Evolutionary conservation across 148 eudicot species (phyloP).

Genomic region (Nyssa sinensis): DNA sequence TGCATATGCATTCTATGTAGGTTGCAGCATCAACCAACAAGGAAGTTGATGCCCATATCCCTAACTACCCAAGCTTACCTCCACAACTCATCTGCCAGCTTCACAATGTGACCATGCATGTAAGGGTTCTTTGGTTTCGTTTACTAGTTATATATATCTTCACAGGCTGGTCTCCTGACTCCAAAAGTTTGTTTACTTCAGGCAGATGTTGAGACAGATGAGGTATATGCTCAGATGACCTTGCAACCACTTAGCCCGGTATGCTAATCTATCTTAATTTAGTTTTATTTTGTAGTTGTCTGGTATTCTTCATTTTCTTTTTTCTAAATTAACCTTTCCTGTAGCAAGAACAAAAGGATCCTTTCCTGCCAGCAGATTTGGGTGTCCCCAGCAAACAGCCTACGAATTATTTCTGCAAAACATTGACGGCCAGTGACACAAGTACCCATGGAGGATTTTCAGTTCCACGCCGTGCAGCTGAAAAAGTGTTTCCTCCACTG

Average conservation of each 20-base stretch:
- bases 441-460: conserved; percentile 60
- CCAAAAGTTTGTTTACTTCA: conserved; percentile 17
- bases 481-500: conserved; percentile 54
- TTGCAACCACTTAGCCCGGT: conserved; percentile 46
- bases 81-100: conserved; percentile 53
- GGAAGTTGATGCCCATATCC: conserved; percentile 48
- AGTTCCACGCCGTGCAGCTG: conserved; percentile 57
- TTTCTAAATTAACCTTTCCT: background rate
- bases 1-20: conserved; percentile 8
- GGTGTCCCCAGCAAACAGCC: conserved; percentile 52
- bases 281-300: background rate
- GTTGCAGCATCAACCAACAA: conserved; percentile 50
- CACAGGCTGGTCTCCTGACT: background rate
- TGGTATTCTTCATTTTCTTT: background rate
- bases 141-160: background rate
- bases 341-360: conserved; percentile 51
- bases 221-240: conserved; percentile 55
- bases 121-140: conserved; percentile 13
- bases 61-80: conserved; percentile 43
- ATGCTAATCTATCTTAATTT: background rate
- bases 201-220: conserved; percentile 53
- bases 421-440: conserved; percentile 52
- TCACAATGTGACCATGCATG: conserved; percentile 52
- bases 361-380: conserved; percentile 43
- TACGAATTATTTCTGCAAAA: conserved; percentile 49